Conservation (phyloP, 169 alveolate species). For the Plasmodium adleri region DNA sequence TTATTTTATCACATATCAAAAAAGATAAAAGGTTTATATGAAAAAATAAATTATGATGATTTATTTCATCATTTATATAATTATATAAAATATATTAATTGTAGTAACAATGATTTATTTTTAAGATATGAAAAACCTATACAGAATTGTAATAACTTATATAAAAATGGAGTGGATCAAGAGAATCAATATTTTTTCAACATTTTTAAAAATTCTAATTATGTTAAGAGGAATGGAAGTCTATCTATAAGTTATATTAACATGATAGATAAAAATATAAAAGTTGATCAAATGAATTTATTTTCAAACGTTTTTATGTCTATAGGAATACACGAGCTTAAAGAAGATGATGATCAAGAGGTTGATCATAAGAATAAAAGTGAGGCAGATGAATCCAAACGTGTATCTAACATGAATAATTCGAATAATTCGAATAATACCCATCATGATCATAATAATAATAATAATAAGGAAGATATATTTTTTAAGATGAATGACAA, state of each 20-base stretch:
- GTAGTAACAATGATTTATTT: conserved; percentile 50
- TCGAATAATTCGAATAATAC: neutral
- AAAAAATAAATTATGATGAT: conserved; percentile 63
- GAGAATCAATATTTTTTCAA: conserved; percentile 31
- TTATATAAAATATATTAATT: conserved; percentile 47
- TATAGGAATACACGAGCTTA: conserved; percentile 66
- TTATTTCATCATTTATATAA: conserved; percentile 53
- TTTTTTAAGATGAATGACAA: conserved; percentile 10
- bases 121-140: conserved; percentile 8
- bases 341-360: neutral
- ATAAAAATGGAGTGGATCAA: conserved; percentile 1
- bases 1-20: conserved; percentile 31
- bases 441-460: neutral
- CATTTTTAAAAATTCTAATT: conserved; percentile 53
- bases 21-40: conserved; percentile 56
- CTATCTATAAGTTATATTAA: conserved; percentile 57
- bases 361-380: neutral
- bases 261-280: neutral
- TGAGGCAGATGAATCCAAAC: neutral
- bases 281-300: conserved; percentile 33
- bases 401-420: too few species aligned
- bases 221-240: conserved; percentile 65
- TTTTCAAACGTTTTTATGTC: conserved; percentile 72
- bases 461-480: neutral
- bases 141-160: neutral